Evolutionary conservation across 768 basidiomycete genomes (phyloP), one percentile per base, ranked within the genome.

Genomic region (Cantharellus cinnabarinus): DNA sequence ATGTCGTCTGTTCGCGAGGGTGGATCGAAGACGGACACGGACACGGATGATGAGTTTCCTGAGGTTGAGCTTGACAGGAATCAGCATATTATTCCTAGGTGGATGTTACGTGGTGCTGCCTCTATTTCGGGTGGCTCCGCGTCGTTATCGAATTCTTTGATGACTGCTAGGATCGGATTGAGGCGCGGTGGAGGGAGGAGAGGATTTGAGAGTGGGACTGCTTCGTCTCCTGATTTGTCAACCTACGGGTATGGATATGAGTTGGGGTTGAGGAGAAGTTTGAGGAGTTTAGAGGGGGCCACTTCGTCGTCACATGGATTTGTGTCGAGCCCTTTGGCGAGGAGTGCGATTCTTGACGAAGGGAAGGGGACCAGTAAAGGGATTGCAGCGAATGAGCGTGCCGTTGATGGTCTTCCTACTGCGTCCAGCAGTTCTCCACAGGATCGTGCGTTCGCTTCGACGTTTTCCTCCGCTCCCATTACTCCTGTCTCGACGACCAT

Each of bases 1-100:
- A 10, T 29, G 44, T 48, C 52, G 14, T 7, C 10, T 10, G 52
- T 37, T 10, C 14, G 38, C 7, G 52, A 37, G 1, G 35, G 7
- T 10, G 35, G 57, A 20, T 41, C n/a, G 44, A 35, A 81, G 63
- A 76, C 74, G 5, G 69, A 70, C 42, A 60, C 67, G 48, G 62
- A 63, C 38, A 40, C 62, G 5, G 60, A 63, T 2, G 80, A 78
- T 57, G 94, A 98, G 70, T 75, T 97, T 65, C 95, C 95, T 1
- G 94, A 98, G 70, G 95, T 99, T 10, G 81, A 80, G 4, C 76
- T 99, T 54, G 91, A 93, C 65, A 81, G 81, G 62, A 86, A 99
- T 68, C 78, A 85, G n/a, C 95, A 99, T 70, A 95, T 99, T 61
- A 82, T 99, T 54, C 94, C 95, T 3, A 81, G 90, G 63, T 95